These are phyloP conservation scores for Moricandia arvensis DNA, from an alignment of 345 rosid species.

Conservation along the genomic window DNA sequence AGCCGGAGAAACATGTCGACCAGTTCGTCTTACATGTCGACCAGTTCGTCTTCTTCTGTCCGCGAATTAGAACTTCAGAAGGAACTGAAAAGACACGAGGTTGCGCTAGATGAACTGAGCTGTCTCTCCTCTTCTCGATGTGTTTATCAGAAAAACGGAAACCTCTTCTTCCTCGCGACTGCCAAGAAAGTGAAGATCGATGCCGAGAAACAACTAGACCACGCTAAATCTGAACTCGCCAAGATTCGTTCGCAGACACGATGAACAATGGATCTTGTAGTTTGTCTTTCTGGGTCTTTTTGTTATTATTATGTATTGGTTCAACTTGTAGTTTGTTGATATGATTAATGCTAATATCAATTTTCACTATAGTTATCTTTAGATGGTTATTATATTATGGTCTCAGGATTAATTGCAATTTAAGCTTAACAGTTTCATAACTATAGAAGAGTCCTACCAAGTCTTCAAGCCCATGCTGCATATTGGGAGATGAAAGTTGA, in stretches of 20 bases:
- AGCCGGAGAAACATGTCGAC: slow-evolving; percentile 26
- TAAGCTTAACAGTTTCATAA: too few relatives aligned
- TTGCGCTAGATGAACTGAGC: slow-evolving; percentile 29
- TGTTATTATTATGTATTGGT: not conserved
- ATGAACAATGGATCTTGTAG: not conserved
- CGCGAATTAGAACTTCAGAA: slow-evolving; percentile 26
- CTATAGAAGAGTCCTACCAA: too few relatives aligned
- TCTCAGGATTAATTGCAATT: too few relatives aligned
- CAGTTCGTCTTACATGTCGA: slow-evolving; percentile 23
- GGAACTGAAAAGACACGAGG: slow-evolving; percentile 31
- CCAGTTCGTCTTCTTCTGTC: slow-evolving; percentile 2
- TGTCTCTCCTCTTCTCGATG: slow-evolving; percentile 34
- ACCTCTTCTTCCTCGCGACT: slow-evolving; percentile 33
- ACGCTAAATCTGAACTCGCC: slow-evolving; percentile 23
- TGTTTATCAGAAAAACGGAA: slow-evolving; percentile 23
- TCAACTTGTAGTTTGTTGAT: not conserved
- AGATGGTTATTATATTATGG: too few relatives aligned
- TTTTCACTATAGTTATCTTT: too few relatives aligned
- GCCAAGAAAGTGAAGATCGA: slow-evolving; percentile 18
- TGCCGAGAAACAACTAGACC: slow-evolving; percentile 20
- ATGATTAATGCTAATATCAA: too few relatives aligned
- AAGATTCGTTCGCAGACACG: slow-evolving; percentile 18
- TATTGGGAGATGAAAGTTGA: too few relatives aligned
- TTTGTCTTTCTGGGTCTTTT: not conserved
- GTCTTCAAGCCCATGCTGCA: too few relatives aligned